Evolutionary conservation across 2,329 filamentous ascomycete genomes (phyloP), one percentile per base, ranked within the genome.

Genomic region (Arthrobotrys pseudoclavata): DNA sequence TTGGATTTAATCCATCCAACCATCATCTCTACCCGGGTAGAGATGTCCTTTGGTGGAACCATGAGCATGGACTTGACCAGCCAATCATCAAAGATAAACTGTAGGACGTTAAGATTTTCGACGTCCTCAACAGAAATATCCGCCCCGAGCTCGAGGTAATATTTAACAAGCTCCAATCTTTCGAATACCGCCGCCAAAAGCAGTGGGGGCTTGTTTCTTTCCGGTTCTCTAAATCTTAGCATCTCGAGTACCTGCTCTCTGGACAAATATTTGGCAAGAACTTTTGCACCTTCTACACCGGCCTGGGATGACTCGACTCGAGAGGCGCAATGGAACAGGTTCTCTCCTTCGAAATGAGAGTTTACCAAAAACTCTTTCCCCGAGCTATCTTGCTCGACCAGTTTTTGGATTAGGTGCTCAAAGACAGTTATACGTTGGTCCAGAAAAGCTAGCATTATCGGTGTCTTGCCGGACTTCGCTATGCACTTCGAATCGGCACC

Each of bases 391-490:
- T 31, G 26, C 12, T 69, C 29, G 12, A 76, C 4, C 0, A 69
- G 13, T 34, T 31, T 69, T 18, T 76, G 18, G n/a, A 76, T 60
- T 2, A 70, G 18, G 22, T 26, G 37, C 31, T 70, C 42, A 12
- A 76, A 66, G 9, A 76, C 9, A 5, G 6, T 48, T 9, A 67
- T 26, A 29, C 50, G 52, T n/a, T 66, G 61, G 13, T 69, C 60
- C 22, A 13, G 26, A 3, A 76, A 12, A 0, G 72, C 57, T 5
- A 76, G 34, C 4, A 18, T 37, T 34, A 76, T 67, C 12, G 72
- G 66, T 5, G 72, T 76, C 13, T 34, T 42, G n/a, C 72, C 66
- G 7, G 48, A 57, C 40, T 76, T 76, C 6, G 72, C 47, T 7
- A 61, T 52, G 6, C 57, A 67, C 10, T 52, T 76, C 10, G 67